Evolutionary conservation across 345 rosid species (phyloP).

Genomic region (Euphorbia peplus): DNA sequence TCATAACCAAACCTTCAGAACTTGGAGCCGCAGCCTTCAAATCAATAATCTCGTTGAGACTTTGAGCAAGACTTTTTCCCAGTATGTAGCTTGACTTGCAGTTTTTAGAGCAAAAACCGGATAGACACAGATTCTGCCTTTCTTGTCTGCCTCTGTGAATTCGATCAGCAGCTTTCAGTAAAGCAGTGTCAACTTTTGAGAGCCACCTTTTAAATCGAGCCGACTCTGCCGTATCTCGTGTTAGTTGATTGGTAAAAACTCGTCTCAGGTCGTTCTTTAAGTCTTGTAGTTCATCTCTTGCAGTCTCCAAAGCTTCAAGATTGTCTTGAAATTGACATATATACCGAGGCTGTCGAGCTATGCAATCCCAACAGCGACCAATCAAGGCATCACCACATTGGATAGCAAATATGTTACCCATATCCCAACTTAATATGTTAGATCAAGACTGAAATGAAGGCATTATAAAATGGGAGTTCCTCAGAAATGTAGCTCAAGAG

Average conservation of each 20-base stretch:
- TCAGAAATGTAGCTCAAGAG: too few species aligned
- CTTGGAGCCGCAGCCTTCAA: background rate
- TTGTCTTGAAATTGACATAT: background rate
- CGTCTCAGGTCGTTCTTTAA: background rate
- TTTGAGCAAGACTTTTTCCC: background rate
- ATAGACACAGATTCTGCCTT: background rate
- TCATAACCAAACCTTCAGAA: background rate
- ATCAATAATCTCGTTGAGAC: background rate
- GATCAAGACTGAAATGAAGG: too few species aligned
- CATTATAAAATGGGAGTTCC: too few species aligned
- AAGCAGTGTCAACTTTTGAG: background rate
- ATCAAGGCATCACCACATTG: slow-evolving; percentile 2
- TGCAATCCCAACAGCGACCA: background rate
- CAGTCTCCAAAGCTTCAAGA: background rate
- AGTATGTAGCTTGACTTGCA: background rate
- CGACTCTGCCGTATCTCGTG: background rate
- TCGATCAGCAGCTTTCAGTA: background rate
- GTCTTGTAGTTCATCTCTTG: background rate
- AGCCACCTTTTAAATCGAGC: background rate
- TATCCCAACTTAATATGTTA: too few species aligned
- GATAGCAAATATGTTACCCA: background rate
- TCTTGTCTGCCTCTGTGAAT: background rate
- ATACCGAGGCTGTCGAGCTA: background rate
- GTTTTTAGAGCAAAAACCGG: background rate
- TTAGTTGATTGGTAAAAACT: background rate